Base-by-base conservation (phyloP, 192 early-diverging fungal genomes). In the Rhizophagus prolifer region DNA sequence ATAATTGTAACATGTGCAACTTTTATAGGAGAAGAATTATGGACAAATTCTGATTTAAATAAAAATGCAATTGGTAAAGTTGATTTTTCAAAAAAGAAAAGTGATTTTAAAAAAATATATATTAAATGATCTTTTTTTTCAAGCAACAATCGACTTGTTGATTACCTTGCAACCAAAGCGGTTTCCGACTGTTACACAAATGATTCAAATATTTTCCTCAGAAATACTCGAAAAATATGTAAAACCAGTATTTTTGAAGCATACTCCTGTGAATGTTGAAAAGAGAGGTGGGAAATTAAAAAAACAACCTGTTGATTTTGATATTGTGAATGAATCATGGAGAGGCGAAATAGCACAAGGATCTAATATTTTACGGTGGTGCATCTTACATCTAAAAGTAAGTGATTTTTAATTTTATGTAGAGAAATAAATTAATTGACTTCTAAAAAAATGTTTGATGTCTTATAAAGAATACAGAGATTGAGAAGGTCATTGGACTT, bases 401-500 rank as follows among this genome's bases (percentile, higher is more conserved):
- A 31, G 30, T 73, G 16, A 36, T 3, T 59, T 26, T 36, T 36
- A 47, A 13, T 21, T 36, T 19, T 31, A 10, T 34, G 0, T 44
- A 54, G 13, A 54, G 16, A 54, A 19, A 44, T 44, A 44, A 44
- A 44, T 44, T 12, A 54, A 54, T 47, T 47, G 13, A 47, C 13
- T 34, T 58, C 9, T 28, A 38, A 38, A 47, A 26, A 50, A 47
- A 6, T 23, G 23, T 1, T 47, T 26, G 34, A 46, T 44, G 8
- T 4, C 21, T 28, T 25, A 50, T 8, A 28, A 13, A 54, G 41
- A 14, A 38, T 3, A 9, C 70, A 14, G 78, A 72, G 62, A 28
- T 79, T 19, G 71, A 74, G 9, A 10, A 54, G 38, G 47, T 50
- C 9, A 61, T 79, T 46, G 62, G 62, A 8, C 61, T 79, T 23